These are phyloP conservation scores for Tricholoma flavovirens DNA, from an alignment of 768 basidiomycete species.

Conservation along the genomic window DNA sequence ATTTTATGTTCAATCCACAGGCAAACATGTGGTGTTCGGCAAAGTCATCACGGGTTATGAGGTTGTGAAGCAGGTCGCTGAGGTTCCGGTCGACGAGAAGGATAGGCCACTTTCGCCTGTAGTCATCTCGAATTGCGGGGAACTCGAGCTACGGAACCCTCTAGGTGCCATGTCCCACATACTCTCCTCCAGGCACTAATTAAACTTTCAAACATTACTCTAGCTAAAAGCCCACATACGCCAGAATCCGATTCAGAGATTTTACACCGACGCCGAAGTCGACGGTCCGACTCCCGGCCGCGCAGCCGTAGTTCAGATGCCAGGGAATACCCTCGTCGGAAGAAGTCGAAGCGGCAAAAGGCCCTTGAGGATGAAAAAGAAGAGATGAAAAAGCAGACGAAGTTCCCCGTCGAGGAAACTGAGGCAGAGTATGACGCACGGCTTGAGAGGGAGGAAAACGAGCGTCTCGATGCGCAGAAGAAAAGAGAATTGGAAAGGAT, in stretches of 20 bases:
- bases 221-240: not conserved
- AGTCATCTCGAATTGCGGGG: slow-evolving; percentile 72
- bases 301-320: slow-evolving; percentile 12
- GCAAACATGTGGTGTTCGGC: slow-evolving; percentile 49
- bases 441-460: slow-evolving; percentile 61
- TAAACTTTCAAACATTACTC: not conserved
- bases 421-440: slow-evolving; percentile 70
- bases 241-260: slow-evolving; percentile 7
- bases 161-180: slow-evolving; percentile 13
- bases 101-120: slow-evolving; percentile 67
- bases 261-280: slow-evolving; percentile 10
- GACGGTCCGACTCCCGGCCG: slow-evolving; percentile 10
- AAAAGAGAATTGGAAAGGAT: slow-evolving; percentile 45
- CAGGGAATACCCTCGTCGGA: slow-evolving; percentile 13
- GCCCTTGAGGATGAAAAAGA: slow-evolving; percentile 25
- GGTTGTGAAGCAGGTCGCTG: slow-evolving; percentile 52
- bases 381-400: slow-evolving; percentile 11
- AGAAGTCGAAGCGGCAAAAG: slow-evolving; percentile 18
- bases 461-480: slow-evolving; percentile 44
- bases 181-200: not conserved
- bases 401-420: slow-evolving; percentile 40
- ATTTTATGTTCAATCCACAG: slow-evolving; percentile 22
- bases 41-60: slow-evolving; percentile 56
- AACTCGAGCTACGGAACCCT: slow-evolving; percentile 63
- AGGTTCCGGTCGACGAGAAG: slow-evolving; percentile 67